Base-by-base conservation (phyloP, 306 rosid genomes). In the Arachis stenosperma region DNA sequence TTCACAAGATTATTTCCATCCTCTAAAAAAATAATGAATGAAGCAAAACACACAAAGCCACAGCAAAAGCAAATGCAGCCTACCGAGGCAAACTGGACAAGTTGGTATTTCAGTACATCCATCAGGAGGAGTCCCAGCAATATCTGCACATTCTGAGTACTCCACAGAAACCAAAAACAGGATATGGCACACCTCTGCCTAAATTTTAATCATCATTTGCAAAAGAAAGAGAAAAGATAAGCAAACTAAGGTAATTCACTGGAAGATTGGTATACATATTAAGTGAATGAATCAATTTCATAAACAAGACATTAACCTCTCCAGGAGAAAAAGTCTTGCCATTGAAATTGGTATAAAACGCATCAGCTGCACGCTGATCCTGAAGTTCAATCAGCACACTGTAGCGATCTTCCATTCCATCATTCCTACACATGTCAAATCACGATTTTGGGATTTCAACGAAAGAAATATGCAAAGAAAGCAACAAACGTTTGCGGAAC, bases 61-160 rank as follows among this genome's bases (percentile, higher is more conserved):
- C 66, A 52, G 47, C 53, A 37, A 71, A 67, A 9, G 54, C 36
- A 65, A 58, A 55, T n/a, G 80, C 2, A 61, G 77, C 96, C 76
- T 81, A 91, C 98, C 98, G 17, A 91, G 96, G 75, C 98, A 94
- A 81, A 94, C 92, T 0, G 99, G 95, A 66, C 99, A 94, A 75
- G 96, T 88, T 54, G 99, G 99, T 71, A 94, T 84, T 82, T 91
- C 96, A 0, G 89, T 81, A 78, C 87, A 91, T 61, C 83, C 91
- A 0, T 70, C 81, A 6, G 96, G 95, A 66, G 99, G 93, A 27
- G 91, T 84, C 69, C 89, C 88, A 11, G 97, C 91, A 69, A 91
- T 75, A 72, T 89, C 88, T 27, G 88, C 92, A 17, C 78, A 88
- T 59, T 89, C 97, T 0, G 96, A 88, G 81, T 89, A 94, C 74